Evolutionary conservation across 2,329 filamentous ascomycete species (phyloP), one percentile per base, ranked within the genome.

Genomic region (Colletotrichum sp.): DNA sequence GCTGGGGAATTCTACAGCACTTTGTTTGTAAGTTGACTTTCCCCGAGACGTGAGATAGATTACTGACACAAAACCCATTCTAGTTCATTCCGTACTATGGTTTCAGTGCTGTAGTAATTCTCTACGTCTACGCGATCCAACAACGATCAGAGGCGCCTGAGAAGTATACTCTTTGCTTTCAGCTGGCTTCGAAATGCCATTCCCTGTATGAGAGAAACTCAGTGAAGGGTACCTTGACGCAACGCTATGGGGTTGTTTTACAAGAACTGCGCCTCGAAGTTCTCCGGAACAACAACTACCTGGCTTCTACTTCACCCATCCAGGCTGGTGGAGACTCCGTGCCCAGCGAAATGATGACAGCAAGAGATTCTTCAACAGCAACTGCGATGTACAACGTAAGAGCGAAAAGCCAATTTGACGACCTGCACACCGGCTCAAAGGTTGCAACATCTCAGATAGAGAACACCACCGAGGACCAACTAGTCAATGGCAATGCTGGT

Each of bases 121-220:
- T 88, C 2, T 88, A 88, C 68, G 83, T 88, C 1, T 86, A 85
- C 64, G 82, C 84, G 7, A 88, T 88, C 7, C 86, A 87, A 34
- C 80, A 84, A 34, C 79, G 81, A 3, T 73, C 80, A 10, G 74
- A 79, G 16, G 76, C 79, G 3, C 77, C 80, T 24, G 79, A 81
- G 34, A 79, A 76, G 3, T 84, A 83, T 68, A 63, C 79, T 5
- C 66, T 71, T 0, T 82, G 83, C 18, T 84, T 87, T n/a, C 77
- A 81, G 6, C 82, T 83, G 1, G 86, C 86, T 1, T 82, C 81
- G 1, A 82, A 81, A 55, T 88, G 86, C 36, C 87, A 88, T 59
- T 67, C 77, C 1, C 83, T 87, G 44, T 83, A 88, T 13, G 80
- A 83, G 1, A 79, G 78, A 3, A 84, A 84, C 62, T 85, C 84